A percentile compares a stretch with the other conserved stretches of the same genome.
phyloP scores from a whole-genome alignment of 495 filamentous ascomycete genomes.

The Neurospora pannonica region DNA sequence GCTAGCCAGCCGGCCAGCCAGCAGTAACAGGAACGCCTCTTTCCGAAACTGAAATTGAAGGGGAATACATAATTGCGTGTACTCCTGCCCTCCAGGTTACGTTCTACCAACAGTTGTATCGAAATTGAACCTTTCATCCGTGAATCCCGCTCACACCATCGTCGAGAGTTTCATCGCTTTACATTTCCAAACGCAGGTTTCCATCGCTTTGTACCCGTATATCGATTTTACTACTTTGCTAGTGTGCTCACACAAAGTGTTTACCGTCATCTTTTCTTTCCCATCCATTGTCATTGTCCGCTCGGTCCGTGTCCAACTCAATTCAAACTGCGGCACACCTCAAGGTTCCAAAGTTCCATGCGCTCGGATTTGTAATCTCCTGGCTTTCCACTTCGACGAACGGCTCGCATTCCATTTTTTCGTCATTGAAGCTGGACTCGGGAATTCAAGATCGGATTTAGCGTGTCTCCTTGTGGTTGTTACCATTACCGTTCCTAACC shows the following conservation, averaged over 20 bases:
- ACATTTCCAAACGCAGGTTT: background rate
- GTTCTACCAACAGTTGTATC: background rate
- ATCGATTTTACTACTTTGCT: background rate
- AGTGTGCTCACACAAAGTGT: background rate
- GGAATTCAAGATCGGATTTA: background rate
- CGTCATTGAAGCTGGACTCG: background rate
- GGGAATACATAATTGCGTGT: background rate
- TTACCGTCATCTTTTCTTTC: background rate
- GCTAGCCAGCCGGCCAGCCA: background rate
- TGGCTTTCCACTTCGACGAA: background rate
- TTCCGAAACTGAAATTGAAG: background rate
- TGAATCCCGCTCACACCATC: background rate
- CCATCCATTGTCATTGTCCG: background rate
- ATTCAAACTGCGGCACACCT: background rate
- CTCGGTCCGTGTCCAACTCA: background rate
- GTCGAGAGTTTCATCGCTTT: background rate
- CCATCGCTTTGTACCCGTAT: background rate
- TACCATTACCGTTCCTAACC: background rate
- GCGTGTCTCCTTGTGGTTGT: background rate
- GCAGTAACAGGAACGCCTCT: background rate
- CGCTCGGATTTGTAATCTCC: constrained; percentile 1
- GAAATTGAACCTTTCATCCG: background rate
- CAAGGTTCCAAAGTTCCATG: constrained; percentile 14
- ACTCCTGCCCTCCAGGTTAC: background rate
- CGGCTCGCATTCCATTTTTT: background rate